A percentile compares a stretch with the other conserved stretches of the same genome.
phyloP scores from a whole-genome alignment of 805 yeast genomes.

The Candida xyloterini region DNA sequence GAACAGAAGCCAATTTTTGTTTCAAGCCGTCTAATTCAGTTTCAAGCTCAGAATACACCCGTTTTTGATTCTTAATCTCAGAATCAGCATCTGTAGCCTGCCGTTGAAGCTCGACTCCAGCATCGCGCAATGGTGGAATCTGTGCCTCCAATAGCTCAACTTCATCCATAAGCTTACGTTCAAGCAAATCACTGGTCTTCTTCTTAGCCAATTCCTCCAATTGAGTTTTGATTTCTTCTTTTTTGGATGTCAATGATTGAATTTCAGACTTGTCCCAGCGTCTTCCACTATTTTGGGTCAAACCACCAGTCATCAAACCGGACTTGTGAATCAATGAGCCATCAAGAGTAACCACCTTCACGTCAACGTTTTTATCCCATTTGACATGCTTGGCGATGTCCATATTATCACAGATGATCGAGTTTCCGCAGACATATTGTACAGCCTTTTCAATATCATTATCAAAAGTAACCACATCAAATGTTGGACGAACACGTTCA shows the following conservation, averaged over 20 bases:
- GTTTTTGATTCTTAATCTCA: constrained; percentile 51
- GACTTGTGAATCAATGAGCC: constrained; percentile 84
- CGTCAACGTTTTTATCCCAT: constrained; percentile 58
- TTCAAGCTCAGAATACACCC: constrained; percentile 22
- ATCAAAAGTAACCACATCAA: constrained; percentile 74
- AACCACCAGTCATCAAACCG: constrained; percentile 93
- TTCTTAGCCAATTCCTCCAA: constrained; percentile 40
- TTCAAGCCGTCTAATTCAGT: constrained; percentile 20
- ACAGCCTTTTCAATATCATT: constrained; percentile 69
- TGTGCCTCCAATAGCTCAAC: constrained; percentile 43
- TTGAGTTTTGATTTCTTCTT: constrained; percentile 48
- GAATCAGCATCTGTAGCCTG: constrained; percentile 33
- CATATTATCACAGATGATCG: constrained; percentile 73
- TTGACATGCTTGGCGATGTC: constrained; percentile 66
- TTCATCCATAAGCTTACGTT: constrained; percentile 56
- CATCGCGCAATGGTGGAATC: constrained; percentile 29
- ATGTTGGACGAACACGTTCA: constrained; percentile 58
- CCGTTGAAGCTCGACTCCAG: constrained; percentile 26
- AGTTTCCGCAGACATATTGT: constrained; percentile 72
- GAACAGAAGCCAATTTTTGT: constrained; percentile 27
- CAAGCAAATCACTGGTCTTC: constrained; percentile 53
- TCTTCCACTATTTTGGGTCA: constrained; percentile 44
- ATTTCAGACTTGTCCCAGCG: constrained; percentile 76
- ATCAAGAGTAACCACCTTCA: constrained; percentile 73
- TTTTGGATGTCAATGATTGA: constrained; percentile 47